Evolutionary conservation across 169 alveolate genomes (phyloP), one percentile per base, ranked within the genome.

Genomic region (Cryptosporidium canis): DNA sequence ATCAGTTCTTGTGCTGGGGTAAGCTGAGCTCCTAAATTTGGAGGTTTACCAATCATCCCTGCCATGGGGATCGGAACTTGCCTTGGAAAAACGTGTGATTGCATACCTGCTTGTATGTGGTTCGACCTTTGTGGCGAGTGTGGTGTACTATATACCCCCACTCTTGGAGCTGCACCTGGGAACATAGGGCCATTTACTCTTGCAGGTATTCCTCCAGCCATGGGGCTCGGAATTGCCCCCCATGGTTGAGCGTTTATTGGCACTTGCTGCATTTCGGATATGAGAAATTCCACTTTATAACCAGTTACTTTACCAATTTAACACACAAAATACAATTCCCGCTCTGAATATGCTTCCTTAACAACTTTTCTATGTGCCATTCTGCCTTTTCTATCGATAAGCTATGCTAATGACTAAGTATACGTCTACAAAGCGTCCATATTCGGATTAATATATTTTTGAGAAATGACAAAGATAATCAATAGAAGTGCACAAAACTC

Each of bases 401-500:
- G 43, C 41, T 61, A 12, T 61, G n/a, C 33, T 35, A 61, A 21
- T 70, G 64, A 48, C 43, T 51, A 9, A 66, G 84, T 70, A 70
- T 35, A 51, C 16, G 84, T 70, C 84, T 70, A 70, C 67, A 45
- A 29, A 27, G 24, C 53, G 84, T 70, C 84, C 84, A 70, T 70
- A 70, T 70, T 70, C 67, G 47, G 31, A 31, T 3, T 29, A 61
- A 44, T 18, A 29, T 31, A 21, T 0, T 27, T 44, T 45, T 8
- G 55, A 18, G 24, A 14, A 65, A 65, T 14, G 47, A 33, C 16
- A 33, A 24, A 61, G 14, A 61, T 61, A 61, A 3, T 11, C 8
- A 61, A 35, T 33, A 3, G 45, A 45, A 14, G 37, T 67, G 18
- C 11, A 24, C 3, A 35, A n/a, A 6, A 67, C 1, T 43, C 0